Conservation (phyloP, 148 eudicot species). For the Chenopodium formosanum region DNA sequence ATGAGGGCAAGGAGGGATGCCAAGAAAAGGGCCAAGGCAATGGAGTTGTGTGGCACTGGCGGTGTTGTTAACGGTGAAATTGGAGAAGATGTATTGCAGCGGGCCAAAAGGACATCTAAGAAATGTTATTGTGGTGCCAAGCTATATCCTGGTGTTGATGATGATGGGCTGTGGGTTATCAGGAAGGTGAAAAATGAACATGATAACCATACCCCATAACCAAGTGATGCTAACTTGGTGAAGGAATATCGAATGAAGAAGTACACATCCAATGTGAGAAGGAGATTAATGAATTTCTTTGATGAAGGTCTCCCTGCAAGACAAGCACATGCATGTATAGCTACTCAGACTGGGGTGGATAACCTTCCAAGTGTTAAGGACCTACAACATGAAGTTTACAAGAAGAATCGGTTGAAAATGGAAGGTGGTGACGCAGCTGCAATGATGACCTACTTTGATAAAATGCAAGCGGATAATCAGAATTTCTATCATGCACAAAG, state of each 20-base stretch:
- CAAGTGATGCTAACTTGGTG: too few relatives aligned
- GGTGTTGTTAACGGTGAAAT: too few relatives aligned
- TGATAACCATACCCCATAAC: not conserved
- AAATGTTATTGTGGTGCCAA: too few relatives aligned
- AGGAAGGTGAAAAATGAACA: not conserved
- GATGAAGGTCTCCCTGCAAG: too few relatives aligned
- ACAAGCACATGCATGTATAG: not conserved
- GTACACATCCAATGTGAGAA: too few relatives aligned
- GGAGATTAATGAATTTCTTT: too few relatives aligned
- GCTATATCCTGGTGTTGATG: not conserved
- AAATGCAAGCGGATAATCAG: not conserved
- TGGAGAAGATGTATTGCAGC: too few relatives aligned
- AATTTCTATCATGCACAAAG: not conserved
- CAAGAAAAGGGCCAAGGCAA: too few relatives aligned
- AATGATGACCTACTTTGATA: not conserved
- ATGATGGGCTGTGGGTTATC: not conserved
- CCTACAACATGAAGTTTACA: not conserved
- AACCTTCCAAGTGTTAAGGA: not conserved
- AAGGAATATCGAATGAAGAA: too few relatives aligned
- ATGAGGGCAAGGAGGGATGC: too few relatives aligned
- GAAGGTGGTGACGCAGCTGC: conserved; percentile 1
- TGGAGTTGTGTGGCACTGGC: too few relatives aligned
- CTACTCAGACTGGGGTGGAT: not conserved
- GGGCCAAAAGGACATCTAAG: too few relatives aligned
- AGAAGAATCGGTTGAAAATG: not conserved